These are phyloP conservation scores for Lentinula novae-zelandiae DNA, from an alignment of 1,284 basidiomycete genomes.

Conservation along the genomic window DNA sequence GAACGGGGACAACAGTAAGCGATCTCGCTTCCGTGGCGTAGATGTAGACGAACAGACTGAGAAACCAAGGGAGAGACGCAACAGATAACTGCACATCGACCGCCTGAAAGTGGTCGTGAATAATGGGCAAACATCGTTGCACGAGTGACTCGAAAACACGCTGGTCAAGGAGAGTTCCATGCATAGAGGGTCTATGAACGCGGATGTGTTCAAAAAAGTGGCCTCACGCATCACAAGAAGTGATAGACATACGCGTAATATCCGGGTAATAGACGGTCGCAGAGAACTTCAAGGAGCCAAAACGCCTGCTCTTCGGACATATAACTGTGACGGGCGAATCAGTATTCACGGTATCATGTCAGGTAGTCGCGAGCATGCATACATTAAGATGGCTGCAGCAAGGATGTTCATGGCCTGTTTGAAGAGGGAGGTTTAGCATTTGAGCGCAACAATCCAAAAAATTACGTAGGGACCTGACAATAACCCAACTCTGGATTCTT, in stretches of 20 bases:
- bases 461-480: constrained; percentile 54
- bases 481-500: constrained; percentile 94
- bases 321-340: constrained; percentile 53
- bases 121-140: constrained; percentile 83
- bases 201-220: constrained; percentile 6
- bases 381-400: constrained; percentile 89
- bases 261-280: constrained; percentile 91
- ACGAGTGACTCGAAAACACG: constrained; percentile 98
- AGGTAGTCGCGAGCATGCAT: constrained; percentile 22
- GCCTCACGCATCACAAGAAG: not conserved
- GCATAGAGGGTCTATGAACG: constrained; percentile 85
- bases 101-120: constrained; percentile 88
- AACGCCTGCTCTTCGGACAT: constrained; percentile 99
- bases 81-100: constrained; percentile 98
- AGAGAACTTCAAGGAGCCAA: constrained; percentile 95
- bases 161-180: constrained; percentile 96
- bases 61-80: constrained; percentile 97
- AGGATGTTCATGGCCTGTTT: constrained; percentile 91
- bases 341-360: constrained; percentile 15
- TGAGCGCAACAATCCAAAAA: not conserved
- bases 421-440: constrained; percentile 13
- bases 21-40: not conserved
- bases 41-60: constrained; percentile 68
- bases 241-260: constrained; percentile 82
- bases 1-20: not conserved